Percentiles rank a stretch among this genome's conserved stretches.
Conservation (phyloP, 306 rosid species). For the Glycyrrhiza uralensis region DNA sequence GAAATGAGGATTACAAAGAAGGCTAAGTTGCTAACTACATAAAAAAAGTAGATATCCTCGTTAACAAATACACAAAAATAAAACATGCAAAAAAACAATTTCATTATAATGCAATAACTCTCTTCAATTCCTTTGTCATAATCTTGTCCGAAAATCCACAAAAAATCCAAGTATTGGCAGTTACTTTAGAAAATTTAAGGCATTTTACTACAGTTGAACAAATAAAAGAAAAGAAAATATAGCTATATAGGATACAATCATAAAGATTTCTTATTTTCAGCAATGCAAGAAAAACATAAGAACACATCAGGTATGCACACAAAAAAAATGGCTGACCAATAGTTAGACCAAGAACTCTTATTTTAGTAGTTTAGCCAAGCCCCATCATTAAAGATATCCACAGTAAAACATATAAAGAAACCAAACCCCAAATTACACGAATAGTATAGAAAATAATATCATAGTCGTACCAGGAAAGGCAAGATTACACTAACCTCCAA, state of each 20-base stretch:
- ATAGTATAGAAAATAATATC: neutral
- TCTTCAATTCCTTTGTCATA: neutral
- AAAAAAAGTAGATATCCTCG: neutral
- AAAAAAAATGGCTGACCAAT: neutral
- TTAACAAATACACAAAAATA: slow-evolving; percentile 6
- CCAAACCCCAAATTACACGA: neutral
- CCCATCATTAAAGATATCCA: slow-evolving; percentile 9
- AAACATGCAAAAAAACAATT: slow-evolving; percentile 11
- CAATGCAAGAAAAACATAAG: slow-evolving; percentile 4
- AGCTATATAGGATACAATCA: neutral
- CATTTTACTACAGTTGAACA: neutral
- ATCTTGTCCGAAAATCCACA: neutral
- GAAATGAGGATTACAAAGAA: neutral
- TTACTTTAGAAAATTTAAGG: slow-evolving; percentile 6
- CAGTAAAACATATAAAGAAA: neutral
- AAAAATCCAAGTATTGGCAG: neutral
- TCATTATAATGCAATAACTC: neutral
- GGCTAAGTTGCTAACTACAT: neutral
- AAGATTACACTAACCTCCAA: slow-evolving; percentile 71
- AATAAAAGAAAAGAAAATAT: slow-evolving; percentile 15
- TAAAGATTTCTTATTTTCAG: slow-evolving; percentile 10
- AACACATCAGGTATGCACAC: neutral
- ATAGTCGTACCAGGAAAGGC: slow-evolving; percentile 7
- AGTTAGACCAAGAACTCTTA: neutral
- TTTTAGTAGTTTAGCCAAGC: neutral